Evolutionary conservation across 331 rosid species (phyloP), one percentile per base, ranked within the genome.

Genomic region (Cydonia oblonga): DNA sequence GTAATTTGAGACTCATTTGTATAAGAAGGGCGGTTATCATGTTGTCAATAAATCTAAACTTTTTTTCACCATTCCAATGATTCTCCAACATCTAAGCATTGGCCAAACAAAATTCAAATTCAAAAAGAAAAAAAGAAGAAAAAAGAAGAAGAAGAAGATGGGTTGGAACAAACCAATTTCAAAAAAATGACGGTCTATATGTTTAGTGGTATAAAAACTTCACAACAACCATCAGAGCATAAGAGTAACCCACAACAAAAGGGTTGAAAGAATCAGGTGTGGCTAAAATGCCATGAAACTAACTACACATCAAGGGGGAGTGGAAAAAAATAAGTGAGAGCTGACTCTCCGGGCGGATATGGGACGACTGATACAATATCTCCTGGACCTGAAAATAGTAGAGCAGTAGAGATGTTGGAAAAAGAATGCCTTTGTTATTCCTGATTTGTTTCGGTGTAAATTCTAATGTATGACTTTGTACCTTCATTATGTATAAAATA

Each of bases 251-350:
- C 82, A 66, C 16, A 35, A 68, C n/a, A n/a, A 74, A 53, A 69
- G 83, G 90, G 69, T 61, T 74, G 75, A 85, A 83, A 83, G 81
- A 86, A 86, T 81, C 75, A 24, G 26, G 7, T 56, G 61, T 56
- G 28, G 61, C 61, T 56, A 9, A 38, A 38, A 20, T 20, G 61
- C 25, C 23, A n/a, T 20, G 14, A 56, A 20, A 3, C 35, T 18
- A 62, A 16, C 40, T 18, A 62, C 14, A 8, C 66, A 18, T 62
- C 66, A 29, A 62, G n/a, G 14, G 24, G 29, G 23, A 7, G 6
- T 15, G 15, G 7, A 29, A 62, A 62, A 23, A 24, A 62, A 18
- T 18, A 62, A 29, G 20, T 0, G 6, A 60, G 18, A 26, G 35
- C 65, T 60, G 33, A 26, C 30, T 9, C n/a, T 25, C 30, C 35